Evolutionary conservation across 2,329 filamentous ascomycete species (phyloP), one percentile per base, ranked within the genome.

Genomic region (Colletotrichum musicola): DNA sequence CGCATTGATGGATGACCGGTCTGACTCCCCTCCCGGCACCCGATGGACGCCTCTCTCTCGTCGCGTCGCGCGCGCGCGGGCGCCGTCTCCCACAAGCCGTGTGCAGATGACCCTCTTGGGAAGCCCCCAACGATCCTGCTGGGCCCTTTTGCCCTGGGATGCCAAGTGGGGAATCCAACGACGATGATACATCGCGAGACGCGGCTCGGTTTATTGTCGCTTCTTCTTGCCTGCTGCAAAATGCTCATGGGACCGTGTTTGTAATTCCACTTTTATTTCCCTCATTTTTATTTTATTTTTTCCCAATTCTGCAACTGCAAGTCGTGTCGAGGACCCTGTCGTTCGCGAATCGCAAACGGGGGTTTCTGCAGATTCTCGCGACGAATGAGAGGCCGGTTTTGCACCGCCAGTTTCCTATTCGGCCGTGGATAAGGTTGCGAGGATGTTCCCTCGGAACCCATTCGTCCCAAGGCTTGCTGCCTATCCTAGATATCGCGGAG

Each of bases 391-490:
- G 50, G 18, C 16, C 27, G 10, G 30, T 69, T 25, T 50, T 58
- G 27, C 25, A 42, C 62, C 68, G 73, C 64, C 64, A 59, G 25
- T 55, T 64, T 73, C 49, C 65, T 51, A 75, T 75, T 75, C 71
- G 73, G 64, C 68, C 38, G 38, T n/a, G 42, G 16, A n/a, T 22
- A n/a, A 49, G n/a, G 18, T 9, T 49, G n/a, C 46, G 46, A 13
- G 9, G 9, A 30, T 16, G 16, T 42, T 13, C 12, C 40, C 40
- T 14, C 16, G 13, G 2, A 42, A 42, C 13, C 40, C 40, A 42
- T 16, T 12, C 40, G 40, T 13, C 13, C 16, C 5, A 42, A 14
- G 40, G 16, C 4, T 42, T 14, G 4, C 40, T 16, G 5, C 12
- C 16, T 12, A 14, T 42, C 16, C 5, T 42, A 13, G 40, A 42